Base-by-base conservation (phyloP, 192 early-diverging fungal species). In the Rhizophagus sp. region DNA sequence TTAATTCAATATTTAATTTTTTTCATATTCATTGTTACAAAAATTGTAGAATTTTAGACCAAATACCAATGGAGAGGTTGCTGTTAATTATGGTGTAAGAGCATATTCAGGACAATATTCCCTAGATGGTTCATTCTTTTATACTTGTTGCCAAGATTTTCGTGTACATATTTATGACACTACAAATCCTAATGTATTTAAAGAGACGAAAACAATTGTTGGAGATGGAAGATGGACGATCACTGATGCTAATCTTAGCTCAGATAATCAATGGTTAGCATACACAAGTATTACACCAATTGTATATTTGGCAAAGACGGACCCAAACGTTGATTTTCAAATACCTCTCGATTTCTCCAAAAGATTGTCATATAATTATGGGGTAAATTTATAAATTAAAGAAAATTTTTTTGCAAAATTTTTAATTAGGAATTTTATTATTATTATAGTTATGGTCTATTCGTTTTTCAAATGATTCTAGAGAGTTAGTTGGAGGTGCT, bases 181-280 rank as follows among this genome's bases (percentile, higher is more conserved):
- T 11, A 79, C 84, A 8, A 87, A 90, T 77, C 67, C 79, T 4
- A 67, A 79, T 36, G 80, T 77, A 24, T 80, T 91, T 17, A 70
- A 78, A 47, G 73, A 65, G 34, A 78, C 83, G 41, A 84, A 80
- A 49, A 71, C 81, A 22, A 86, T 92, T 17, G 80, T 83, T 22
- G 86, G 84, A 9, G 80, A 81, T 34, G 93, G 93, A 15, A 85
- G 81, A 57, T 93, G 93, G 93, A 94, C 93, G 1, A 91, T 92
- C 36, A 94, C 93, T 4, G 87, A 86, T 68, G 81, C 86, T 50
- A 85, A 81, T 75, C 62, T 88, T 10, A 88, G 87, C 24, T 64
- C 84, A 5, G 81, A 88, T 49, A 84, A 83, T 44, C 75, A 85
- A 50, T 87, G 85, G 80, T 70, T 94, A 17, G 85, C 90, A 36